These are phyloP conservation scores for Corynascus novoguineensis DNA, from an alignment of 495 filamentous ascomycete genomes.

Conservation along the genomic window DNA sequence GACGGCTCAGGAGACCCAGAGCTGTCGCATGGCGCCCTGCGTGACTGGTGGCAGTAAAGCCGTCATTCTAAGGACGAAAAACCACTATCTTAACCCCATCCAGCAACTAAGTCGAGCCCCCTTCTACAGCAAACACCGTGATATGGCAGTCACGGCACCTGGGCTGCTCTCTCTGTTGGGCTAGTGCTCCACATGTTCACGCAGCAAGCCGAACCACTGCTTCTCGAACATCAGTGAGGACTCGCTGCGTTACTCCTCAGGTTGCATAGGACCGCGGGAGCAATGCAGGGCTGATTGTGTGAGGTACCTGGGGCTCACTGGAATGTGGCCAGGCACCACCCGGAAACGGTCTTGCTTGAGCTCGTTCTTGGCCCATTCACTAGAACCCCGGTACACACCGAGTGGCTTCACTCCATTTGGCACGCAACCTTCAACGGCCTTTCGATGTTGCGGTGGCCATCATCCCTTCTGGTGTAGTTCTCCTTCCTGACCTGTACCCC, in stretches of 20 bases:
- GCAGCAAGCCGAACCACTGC: conserved; percentile 19
- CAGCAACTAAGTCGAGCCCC: conserved; percentile 4
- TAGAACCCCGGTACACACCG: conserved; percentile 9
- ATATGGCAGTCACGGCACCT: neutral
- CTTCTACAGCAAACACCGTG: conserved; percentile 9
- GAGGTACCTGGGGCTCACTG: conserved; percentile 14
- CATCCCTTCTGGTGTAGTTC: neutral
- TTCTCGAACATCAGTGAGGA: conserved; percentile 18
- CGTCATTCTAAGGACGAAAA: conserved; percentile 10
- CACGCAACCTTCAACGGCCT: neutral
- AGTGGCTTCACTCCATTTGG: conserved; percentile 12
- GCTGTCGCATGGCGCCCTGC: conserved; percentile 7
- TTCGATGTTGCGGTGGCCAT: neutral
- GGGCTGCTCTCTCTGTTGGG: neutral
- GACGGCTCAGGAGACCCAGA: conserved; percentile 10
- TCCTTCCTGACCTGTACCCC: conserved; percentile 4
- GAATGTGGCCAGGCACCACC: conserved; percentile 24
- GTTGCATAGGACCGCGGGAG: conserved; percentile 11
- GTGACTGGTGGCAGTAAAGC: conserved; percentile 14
- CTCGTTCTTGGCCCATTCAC: neutral
- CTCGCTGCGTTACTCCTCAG: conserved; percentile 2
- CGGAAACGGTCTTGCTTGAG: conserved; percentile 23
- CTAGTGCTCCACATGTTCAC: conserved; percentile 26
- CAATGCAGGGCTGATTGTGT: conserved; percentile 9
- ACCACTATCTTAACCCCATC: neutral